Conservation (phyloP, 176 grass and related monocot genomes). For the Luzula sylvatica region DNA sequence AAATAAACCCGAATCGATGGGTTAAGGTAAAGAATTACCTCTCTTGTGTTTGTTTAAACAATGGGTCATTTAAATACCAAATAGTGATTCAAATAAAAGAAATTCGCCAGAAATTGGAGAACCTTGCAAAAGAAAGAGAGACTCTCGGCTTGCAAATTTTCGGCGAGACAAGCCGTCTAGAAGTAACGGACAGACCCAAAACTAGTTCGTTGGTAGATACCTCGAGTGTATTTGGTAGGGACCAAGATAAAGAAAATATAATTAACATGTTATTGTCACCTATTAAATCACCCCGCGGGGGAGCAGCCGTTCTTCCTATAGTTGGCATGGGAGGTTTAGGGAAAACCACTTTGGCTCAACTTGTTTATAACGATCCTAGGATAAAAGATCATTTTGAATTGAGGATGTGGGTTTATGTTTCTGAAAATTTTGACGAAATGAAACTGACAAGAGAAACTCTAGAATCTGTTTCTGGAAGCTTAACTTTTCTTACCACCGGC, state of each 20-base stretch:
- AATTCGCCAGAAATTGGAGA: constrained; percentile 38
- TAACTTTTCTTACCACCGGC: constrained; percentile 33
- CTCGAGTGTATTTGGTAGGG: constrained; percentile 47
- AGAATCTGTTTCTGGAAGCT: constrained; percentile 35
- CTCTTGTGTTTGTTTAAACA: constrained; percentile 28
- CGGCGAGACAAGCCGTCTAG: constrained; percentile 2
- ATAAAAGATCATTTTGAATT: constrained; percentile 53
- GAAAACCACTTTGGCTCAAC: constrained; percentile 61
- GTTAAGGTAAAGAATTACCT: constrained; percentile 39
- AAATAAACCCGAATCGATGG: constrained; percentile 17
- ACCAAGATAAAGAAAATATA: constrained; percentile 51
- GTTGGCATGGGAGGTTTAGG: constrained; percentile 78
- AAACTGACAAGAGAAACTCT: constrained; percentile 61
- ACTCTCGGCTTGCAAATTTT: constrained; percentile 35
- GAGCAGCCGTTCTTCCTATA: constrained; percentile 42
- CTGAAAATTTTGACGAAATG: constrained; percentile 59
- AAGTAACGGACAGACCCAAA: constrained; percentile 32
- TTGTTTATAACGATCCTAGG: constrained; percentile 57
- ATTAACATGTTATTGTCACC: constrained; percentile 31
- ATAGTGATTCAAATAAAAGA: constrained; percentile 33
- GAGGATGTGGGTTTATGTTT: constrained; percentile 64
- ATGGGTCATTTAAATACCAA: constrained; percentile 28
- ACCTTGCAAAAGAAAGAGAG: constrained; percentile 42
- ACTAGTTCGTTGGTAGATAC: constrained; percentile 60
- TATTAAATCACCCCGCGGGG: background rate